These are phyloP conservation scores for Penicillium ucsense DNA, from an alignment of 495 filamentous ascomycete species.

Conservation along the genomic window DNA sequence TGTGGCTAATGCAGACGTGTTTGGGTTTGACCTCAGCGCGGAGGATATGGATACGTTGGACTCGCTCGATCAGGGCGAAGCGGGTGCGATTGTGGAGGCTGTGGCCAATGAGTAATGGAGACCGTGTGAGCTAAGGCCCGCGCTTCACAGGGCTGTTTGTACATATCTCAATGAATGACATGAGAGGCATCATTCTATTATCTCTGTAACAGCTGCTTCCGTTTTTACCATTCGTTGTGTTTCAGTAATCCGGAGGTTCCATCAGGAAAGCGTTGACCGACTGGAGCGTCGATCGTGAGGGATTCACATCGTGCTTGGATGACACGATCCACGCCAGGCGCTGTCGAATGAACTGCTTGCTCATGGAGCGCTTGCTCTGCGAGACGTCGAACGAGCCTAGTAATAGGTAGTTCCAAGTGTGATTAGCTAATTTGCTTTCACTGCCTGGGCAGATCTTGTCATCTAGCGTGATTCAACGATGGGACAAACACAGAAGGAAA, in stretches of 20 bases:
- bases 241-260: conserved; percentile 34
- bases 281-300: conserved; percentile 70
- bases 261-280: conserved; percentile 85
- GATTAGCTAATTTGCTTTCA: conserved; percentile 12
- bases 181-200: too few relatives aligned
- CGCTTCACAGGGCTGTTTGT: background rate
- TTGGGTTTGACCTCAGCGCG: conserved; percentile 50
- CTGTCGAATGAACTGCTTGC: conserved; percentile 68
- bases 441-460: conserved; percentile 3
- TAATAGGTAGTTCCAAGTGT: background rate
- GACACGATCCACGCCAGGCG: conserved; percentile 70
- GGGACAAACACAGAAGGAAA: too few relatives aligned
- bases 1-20: conserved; percentile 55
- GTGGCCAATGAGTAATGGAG: conserved; percentile 34
- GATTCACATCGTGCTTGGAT: conserved; percentile 64
- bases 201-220: too few relatives aligned
- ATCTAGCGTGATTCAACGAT: conserved; percentile 13
- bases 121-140: background rate
- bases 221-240: too few relatives aligned
- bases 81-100: conserved; percentile 43
- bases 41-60: conserved; percentile 58
- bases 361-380: conserved; percentile 31
- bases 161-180: background rate
- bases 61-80: conserved; percentile 51
- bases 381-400: conserved; percentile 24